phyloP scores from a whole-genome alignment of 192 early-diverging fungal species.

The Rhizophagus prolifer region DNA sequence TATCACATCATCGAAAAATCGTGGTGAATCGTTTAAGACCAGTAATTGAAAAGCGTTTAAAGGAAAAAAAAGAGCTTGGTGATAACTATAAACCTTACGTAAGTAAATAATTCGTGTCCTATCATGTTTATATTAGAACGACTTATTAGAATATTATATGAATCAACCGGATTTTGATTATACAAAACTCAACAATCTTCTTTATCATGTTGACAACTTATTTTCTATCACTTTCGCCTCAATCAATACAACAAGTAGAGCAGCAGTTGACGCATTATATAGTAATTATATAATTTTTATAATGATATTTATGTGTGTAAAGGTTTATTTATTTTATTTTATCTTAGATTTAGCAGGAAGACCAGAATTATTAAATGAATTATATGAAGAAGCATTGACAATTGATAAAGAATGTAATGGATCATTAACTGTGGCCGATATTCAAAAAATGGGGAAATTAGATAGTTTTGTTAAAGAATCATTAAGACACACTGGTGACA shows the following conservation, averaged over 20 bases:
- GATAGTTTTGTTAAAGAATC: conserved; percentile 21
- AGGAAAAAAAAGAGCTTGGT: background rate
- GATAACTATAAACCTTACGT: background rate
- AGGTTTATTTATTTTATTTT: background rate
- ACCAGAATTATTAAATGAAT: background rate
- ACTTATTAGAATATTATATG: background rate
- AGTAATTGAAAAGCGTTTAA: background rate
- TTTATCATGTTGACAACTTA: background rate
- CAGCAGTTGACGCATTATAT: background rate
- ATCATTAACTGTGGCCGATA: too few species aligned
- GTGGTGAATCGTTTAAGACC: background rate
- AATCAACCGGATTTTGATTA: background rate
- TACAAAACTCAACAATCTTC: background rate
- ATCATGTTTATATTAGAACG: background rate
- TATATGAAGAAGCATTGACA: background rate
- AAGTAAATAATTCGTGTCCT: background rate
- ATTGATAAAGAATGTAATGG: background rate
- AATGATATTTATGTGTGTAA: background rate
- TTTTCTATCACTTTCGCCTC: background rate
- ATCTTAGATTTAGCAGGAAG: conserved; percentile 4
- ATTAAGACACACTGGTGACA: background rate
- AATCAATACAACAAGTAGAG: background rate
- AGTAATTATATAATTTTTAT: background rate
- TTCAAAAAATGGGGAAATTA: conserved; percentile 3
- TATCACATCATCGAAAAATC: background rate